Percentiles rank a stretch among this genome's conserved stretches.
These are phyloP conservation scores for Cytospora piceicola DNA, from an alignment of 2,329 filamentous ascomycete species.

Conservation along the genomic window DNA sequence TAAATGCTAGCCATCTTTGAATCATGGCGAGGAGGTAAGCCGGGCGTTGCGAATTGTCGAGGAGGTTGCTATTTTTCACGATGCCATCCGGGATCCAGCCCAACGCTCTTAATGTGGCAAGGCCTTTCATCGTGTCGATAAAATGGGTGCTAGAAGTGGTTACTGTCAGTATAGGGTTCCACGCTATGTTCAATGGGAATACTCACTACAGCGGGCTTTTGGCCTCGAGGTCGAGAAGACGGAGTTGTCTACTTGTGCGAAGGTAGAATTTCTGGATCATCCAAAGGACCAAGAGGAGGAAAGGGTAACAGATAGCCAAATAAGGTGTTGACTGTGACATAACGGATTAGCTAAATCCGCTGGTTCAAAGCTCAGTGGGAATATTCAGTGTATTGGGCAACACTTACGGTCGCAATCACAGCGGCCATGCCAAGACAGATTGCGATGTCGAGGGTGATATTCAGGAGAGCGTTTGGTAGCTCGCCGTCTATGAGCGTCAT, in stretches of 20 bases:
- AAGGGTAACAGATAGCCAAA: constrained; percentile 50
- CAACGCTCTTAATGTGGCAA: constrained; percentile 61
- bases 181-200: background rate
- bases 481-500: constrained; percentile 46
- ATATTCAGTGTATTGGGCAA: background rate
- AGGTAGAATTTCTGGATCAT: constrained; percentile 61
- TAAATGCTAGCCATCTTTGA: constrained; percentile 60
- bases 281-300: constrained; percentile 51
- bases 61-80: constrained; percentile 48
- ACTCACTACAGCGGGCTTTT: constrained; percentile 61
- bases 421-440: constrained; percentile 36
- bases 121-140: constrained; percentile 58
- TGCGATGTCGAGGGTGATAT: constrained; percentile 34
- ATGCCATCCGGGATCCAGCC: constrained; percentile 54
- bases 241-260: constrained; percentile 62
- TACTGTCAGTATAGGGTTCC: background rate
- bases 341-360: background rate
- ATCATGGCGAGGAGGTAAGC: constrained; percentile 61
- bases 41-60: constrained; percentile 60
- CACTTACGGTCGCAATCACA: constrained; percentile 35
- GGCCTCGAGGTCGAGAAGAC: constrained; percentile 64
- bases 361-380: background rate
- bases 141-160: constrained; percentile 49
- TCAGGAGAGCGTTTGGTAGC: constrained; percentile 40
- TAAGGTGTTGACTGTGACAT: constrained; percentile 34